Evolutionary conservation across 2,329 filamentous ascomycete species (phyloP).

Genomic region (Phialophora macrospora): DNA sequence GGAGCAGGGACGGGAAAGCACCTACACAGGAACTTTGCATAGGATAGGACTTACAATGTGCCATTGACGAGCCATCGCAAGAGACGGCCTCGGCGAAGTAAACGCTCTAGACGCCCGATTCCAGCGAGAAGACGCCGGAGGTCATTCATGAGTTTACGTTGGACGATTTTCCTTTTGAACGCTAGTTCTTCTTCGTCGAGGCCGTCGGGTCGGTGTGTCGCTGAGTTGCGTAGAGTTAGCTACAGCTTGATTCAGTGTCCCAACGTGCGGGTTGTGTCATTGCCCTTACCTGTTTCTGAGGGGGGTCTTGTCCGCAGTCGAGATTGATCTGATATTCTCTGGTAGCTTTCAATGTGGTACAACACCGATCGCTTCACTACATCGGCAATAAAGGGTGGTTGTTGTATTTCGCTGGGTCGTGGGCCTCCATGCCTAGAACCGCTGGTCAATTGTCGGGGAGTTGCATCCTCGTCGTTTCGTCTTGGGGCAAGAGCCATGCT

Average conservation of each 20-base stretch:
- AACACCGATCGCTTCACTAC: background rate
- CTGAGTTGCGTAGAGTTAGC: background rate
- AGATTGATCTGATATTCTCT: background rate
- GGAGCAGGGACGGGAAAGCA: background rate
- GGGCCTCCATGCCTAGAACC: background rate
- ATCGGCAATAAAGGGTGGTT: background rate
- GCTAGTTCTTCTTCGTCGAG: background rate
- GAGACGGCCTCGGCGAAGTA: background rate
- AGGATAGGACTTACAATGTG: background rate
- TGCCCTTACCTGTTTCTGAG: background rate
- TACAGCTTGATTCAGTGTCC: background rate
- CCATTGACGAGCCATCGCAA: background rate
- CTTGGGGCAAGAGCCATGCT: background rate
- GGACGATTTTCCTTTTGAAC: background rate
- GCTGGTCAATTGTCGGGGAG: too few relatives aligned
- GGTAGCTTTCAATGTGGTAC: background rate
- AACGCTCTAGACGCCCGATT: background rate
- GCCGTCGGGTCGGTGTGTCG: background rate
- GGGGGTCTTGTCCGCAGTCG: background rate
- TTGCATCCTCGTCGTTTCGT: background rate
- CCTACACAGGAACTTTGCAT: background rate
- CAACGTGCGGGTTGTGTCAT: background rate
- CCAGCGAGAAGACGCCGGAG: background rate
- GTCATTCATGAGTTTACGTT: background rate
- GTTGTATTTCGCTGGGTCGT: background rate